Conservation (phyloP, 2,329 filamentous ascomycete species). For the Aspergillus fumigatiaffinis region DNA sequence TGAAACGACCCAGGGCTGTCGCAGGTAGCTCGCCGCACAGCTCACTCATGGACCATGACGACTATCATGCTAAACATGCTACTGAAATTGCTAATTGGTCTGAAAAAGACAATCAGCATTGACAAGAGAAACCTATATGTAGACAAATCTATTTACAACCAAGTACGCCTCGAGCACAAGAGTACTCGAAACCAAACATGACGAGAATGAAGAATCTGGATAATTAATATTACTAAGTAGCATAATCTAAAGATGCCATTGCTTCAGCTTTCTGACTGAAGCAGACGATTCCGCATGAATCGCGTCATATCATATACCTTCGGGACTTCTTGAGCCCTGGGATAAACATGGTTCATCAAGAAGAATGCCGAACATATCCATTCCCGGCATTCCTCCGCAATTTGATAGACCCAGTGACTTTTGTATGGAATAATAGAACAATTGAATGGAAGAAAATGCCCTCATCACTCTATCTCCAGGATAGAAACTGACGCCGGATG, state of each 20-base stretch:
- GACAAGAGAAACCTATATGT: neutral
- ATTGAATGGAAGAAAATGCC: conserved; percentile 8
- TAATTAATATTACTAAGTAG: conserved; percentile 22
- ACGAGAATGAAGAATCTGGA: conserved; percentile 14
- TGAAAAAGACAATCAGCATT: neutral
- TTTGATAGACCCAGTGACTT: neutral
- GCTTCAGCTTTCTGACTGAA: neutral
- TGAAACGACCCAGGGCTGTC: neutral
- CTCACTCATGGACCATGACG: neutral
- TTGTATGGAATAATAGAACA: conserved; percentile 9
- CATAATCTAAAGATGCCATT: conserved; percentile 17
- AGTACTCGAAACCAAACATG: neutral
- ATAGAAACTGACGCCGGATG: conserved; percentile 17
- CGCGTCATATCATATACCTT: conserved; percentile 20
- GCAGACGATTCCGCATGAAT: conserved; percentile 12
- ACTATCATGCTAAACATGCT: neutral
- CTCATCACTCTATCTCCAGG: conserved; percentile 21
- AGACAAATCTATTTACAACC: neutral
- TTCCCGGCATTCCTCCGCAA: neutral
- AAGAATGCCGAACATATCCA: neutral
- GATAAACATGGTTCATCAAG: neutral
- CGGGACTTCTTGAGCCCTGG: conserved; percentile 1
- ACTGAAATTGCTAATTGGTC: neutral
- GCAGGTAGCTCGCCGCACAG: neutral
- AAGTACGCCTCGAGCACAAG: neutral